phyloP scores from a whole-genome alignment of 805 yeast species.

The Cyberlindnera bimundalis region DNA sequence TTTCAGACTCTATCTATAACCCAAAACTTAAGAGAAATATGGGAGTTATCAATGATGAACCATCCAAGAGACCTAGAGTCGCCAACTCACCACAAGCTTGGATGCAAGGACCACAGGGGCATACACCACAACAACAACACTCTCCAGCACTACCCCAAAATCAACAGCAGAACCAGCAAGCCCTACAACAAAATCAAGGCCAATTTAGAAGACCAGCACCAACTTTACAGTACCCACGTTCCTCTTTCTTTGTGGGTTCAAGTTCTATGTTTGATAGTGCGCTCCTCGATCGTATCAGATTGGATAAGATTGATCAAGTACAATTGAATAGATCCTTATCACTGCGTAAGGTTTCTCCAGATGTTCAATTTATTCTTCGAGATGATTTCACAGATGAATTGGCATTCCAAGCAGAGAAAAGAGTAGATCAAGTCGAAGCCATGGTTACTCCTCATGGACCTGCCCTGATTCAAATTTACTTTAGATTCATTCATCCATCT shows the following conservation, averaged over 20 bases:
- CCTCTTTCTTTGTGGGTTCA: slow-evolving; percentile 85
- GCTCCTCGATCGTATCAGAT: slow-evolving; percentile 58
- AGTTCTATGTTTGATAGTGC: slow-evolving; percentile 79
- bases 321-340: slow-evolving; percentile 63
- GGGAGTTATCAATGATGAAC: slow-evolving; percentile 20
- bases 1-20: slow-evolving; percentile 49
- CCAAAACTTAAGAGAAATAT: slow-evolving; percentile 36
- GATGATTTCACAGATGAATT: slow-evolving; percentile 77
- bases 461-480: slow-evolving; percentile 72
- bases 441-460: slow-evolving; percentile 93
- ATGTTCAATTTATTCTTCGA: slow-evolving; percentile 70
- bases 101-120: slow-evolving; percentile 6
- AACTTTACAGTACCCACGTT: slow-evolving; percentile 83
- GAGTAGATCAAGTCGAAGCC: slow-evolving; percentile 79
- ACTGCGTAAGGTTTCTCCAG: slow-evolving; percentile 74
- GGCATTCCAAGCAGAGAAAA: slow-evolving; percentile 65
- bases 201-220: slow-evolving; percentile 18
- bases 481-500: slow-evolving; percentile 83
- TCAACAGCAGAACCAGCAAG: background rate
- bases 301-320: slow-evolving; percentile 77
- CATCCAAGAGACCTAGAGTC: slow-evolving; percentile 9
- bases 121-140: background rate
- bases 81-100: slow-evolving; percentile 7
- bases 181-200: slow-evolving; percentile 12
- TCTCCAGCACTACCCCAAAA: background rate